A percentile compares a stretch with the other conserved stretches of the same genome.
These are phyloP conservation scores for Candida piceae DNA, from an alignment of 805 yeast genomes.

Conservation along the genomic window DNA sequence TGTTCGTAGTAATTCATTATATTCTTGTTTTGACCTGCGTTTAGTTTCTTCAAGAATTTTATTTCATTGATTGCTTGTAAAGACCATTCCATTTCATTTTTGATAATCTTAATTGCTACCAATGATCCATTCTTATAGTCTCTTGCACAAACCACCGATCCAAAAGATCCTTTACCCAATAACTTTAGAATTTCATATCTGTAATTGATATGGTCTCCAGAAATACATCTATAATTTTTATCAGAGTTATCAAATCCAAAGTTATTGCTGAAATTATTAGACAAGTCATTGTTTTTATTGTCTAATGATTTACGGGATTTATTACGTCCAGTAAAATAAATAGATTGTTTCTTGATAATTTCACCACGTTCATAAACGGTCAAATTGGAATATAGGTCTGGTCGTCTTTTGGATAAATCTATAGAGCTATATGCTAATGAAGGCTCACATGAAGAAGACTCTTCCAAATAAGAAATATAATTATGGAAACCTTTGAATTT, in stretches of 20 bases:
- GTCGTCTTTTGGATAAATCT: slow-evolving; percentile 14
- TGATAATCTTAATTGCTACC: slow-evolving; percentile 75
- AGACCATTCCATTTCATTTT: slow-evolving; percentile 68
- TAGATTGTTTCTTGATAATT: slow-evolving; percentile 40
- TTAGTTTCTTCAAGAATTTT: slow-evolving; percentile 52
- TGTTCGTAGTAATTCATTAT: slow-evolving; percentile 59
- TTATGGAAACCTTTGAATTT: slow-evolving; percentile 5
- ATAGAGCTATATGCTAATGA: slow-evolving; percentile 6
- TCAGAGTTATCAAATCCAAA: slow-evolving; percentile 69
- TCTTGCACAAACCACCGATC: slow-evolving; percentile 62
- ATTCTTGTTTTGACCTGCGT: slow-evolving; percentile 14
- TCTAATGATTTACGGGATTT: slow-evolving; percentile 11
- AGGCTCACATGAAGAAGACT: slow-evolving; percentile 2
- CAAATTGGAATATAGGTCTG: slow-evolving; percentile 25
- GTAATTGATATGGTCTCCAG: slow-evolving; percentile 71
- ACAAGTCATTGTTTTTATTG: slow-evolving; percentile 28
- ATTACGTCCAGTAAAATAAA: slow-evolving; percentile 46
- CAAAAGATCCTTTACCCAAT: slow-evolving; percentile 80
- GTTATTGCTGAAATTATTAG: slow-evolving; percentile 39
- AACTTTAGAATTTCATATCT: slow-evolving; percentile 56
- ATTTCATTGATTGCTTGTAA: slow-evolving; percentile 77
- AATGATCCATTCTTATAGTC: slow-evolving; percentile 56
- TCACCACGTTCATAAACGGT: slow-evolving; percentile 60
- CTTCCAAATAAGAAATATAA: slow-evolving; percentile 2
- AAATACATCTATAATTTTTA: slow-evolving; percentile 52